Conservation (phyloP, 2,329 filamentous ascomycete species). For the Aurifilum marmelostoma region DNA sequence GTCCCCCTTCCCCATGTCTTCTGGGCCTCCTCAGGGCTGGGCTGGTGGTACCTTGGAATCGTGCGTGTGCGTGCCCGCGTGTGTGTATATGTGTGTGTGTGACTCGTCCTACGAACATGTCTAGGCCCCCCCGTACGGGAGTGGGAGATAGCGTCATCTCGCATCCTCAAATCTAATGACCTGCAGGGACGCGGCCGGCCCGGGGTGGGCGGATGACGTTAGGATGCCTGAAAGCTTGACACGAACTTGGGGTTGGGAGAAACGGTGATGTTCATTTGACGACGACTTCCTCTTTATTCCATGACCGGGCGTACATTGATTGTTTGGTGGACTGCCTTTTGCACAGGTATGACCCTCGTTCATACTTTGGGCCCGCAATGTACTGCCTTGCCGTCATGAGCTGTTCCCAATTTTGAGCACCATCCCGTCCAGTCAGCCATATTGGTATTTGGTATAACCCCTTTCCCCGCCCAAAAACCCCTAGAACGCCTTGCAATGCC, state of each 20-base stretch:
- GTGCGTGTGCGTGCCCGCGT: too few relatives aligned
- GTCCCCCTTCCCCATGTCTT: background rate
- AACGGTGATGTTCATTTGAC: background rate
- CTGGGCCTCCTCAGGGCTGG: background rate
- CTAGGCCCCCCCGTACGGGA: background rate
- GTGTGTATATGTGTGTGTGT: too few relatives aligned
- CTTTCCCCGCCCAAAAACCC: conserved; percentile 8
- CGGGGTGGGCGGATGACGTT: conserved; percentile 7
- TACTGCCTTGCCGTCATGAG: conserved; percentile 9
- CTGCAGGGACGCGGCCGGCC: background rate
- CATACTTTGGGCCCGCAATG: conserved; percentile 10
- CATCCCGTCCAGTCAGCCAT: conserved; percentile 14
- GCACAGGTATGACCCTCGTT: conserved; percentile 9
- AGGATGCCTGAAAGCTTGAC: background rate
- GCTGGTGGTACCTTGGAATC: background rate
- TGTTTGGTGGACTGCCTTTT: background rate
- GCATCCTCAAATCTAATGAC: conserved; percentile 5
- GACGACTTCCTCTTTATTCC: background rate
- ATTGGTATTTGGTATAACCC: conserved; percentile 28
- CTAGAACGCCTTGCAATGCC: conserved; percentile 29
- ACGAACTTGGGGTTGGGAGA: background rate
- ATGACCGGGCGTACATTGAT: conserved; percentile 2
- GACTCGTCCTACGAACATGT: conserved; percentile 5
- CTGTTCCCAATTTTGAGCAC: conserved; percentile 20
- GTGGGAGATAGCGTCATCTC: conserved; percentile 9